Base-by-base conservation (phyloP, 129 eudicot species). In the Ambrosia trifida region DNA sequence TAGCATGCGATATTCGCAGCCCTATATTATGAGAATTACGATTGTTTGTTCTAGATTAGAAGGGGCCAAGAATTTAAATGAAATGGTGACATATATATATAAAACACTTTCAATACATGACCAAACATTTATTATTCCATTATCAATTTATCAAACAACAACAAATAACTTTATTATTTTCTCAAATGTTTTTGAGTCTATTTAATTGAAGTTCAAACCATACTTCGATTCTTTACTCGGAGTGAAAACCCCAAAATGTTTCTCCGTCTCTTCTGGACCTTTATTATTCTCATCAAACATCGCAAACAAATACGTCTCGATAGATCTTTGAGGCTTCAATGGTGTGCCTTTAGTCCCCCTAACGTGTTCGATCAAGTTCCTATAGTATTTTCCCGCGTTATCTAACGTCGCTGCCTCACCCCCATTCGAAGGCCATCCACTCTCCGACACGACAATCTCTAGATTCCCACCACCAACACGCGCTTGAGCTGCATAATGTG, bases 241-340 rank as follows among this genome's bases (percentile, higher is more conserved):
- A 0, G 66, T 30, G 43, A 78, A 78, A 43, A 78, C 10, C 51
- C 82, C 77, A 13, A 78, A 78, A 70, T 78, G 68, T 64, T 52
- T 78, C 67, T 78, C 77, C 0, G 67, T 36, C n/a, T 71, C 77
- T 0, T 13, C 61, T 5, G 68, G 77, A 11, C 2, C 1, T 70
- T 78, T 70, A 18, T n/a, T 30, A 36, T 62, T 78, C 68, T 78
- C 82, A 53, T 78, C 82, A 33, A 78, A 78, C 82, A 78, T 78
- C 2, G 82, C 81, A 62, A 77, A 77, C 71, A 77, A 70, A 51
- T 77, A 77, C 14, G 76, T 77, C 56, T 77, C 49, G 33, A 70
- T 71, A 0, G 72, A 52, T 40, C 67, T 63, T 64, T 77, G 77
- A 0, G 41, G 82, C 67, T 64, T 78, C 49, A 14, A 7, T 3